Conservation (phyloP, 768 basidiomycete species). For the Calocybe cyanea region DNA sequence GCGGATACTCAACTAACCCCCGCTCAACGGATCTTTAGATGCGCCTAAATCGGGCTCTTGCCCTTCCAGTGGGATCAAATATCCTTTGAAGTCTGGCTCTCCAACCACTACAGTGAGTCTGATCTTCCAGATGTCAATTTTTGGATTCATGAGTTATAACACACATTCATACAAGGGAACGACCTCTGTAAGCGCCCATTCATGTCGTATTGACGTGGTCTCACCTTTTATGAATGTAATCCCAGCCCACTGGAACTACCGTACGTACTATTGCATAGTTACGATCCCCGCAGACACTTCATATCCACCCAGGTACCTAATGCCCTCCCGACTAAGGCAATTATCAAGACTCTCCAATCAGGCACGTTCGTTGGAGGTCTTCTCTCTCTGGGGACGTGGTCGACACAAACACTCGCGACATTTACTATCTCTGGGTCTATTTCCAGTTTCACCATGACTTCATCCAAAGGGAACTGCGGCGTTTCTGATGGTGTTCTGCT, state of each 20-base stretch:
- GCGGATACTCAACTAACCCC: neutral
- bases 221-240: neutral
- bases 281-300: no score
- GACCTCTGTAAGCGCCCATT: conserved; percentile 13
- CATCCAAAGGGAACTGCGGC: conserved; percentile 56
- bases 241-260: conserved; percentile 12
- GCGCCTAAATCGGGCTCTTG: conserved; percentile 49
- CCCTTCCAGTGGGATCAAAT: conserved; percentile 53
- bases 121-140: neutral
- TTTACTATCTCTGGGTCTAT: conserved; percentile 45
- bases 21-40: conserved; percentile 29
- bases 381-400: conserved; percentile 55
- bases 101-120: conserved; percentile 27
- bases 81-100: conserved; percentile 50
- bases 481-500: conserved; percentile 41
- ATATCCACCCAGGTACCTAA: conserved; percentile 16
- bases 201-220: neutral
- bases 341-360: conserved; percentile 37
- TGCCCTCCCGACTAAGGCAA: conserved; percentile 42
- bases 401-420: conserved; percentile 57
- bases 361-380: conserved; percentile 45
- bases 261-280: conserved; percentile 10
- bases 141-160: neutral
- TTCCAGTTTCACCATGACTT: conserved; percentile 52
- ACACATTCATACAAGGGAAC: conserved; percentile 7